Conservation (phyloP, 441 rosid genomes). For the Croton setiger region DNA sequence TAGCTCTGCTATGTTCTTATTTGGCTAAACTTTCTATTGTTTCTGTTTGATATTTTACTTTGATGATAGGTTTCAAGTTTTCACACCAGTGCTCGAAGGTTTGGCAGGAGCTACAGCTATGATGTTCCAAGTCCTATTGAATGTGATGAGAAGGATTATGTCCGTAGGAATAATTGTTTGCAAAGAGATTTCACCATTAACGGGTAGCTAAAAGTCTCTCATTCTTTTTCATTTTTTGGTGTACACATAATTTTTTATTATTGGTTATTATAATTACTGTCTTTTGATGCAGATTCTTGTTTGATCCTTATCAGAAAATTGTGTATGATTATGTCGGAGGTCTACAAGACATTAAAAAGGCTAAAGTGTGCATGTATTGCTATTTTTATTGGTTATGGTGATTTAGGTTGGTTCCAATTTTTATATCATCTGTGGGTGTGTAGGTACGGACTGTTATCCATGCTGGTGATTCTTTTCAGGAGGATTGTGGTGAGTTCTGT, state of each 20-base stretch:
- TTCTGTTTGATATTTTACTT: background rate
- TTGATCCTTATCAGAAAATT: slow-evolving; percentile 78
- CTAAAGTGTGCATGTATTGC: slow-evolving; percentile 81
- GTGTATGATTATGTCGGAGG: slow-evolving; percentile 89
- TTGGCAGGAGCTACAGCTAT: slow-evolving; percentile 25
- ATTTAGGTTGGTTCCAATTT: slow-evolving; percentile 12
- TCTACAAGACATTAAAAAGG: slow-evolving; percentile 74
- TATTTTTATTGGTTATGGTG: slow-evolving; percentile 25
- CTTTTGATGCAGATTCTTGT: slow-evolving; percentile 61
- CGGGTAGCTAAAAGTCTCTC: slow-evolving; percentile 31
- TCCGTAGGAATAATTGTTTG: slow-evolving; percentile 73
- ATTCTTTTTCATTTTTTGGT: background rate
- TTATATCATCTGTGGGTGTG: slow-evolving; percentile 18
- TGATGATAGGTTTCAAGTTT: slow-evolving; percentile 78
- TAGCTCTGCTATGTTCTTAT: background rate
- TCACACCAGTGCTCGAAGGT: slow-evolving; percentile 46
- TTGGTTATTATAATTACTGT: background rate
- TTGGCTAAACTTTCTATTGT: background rate
- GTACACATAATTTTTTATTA: too few relatives aligned
- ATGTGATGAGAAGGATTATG: slow-evolving; percentile 52
- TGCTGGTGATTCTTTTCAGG: slow-evolving; percentile 68
- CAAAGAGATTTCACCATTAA: slow-evolving; percentile 90
- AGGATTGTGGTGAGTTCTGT: slow-evolving; percentile 68
- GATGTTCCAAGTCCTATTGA: slow-evolving; percentile 35
- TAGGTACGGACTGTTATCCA: slow-evolving; percentile 81